These are phyloP conservation scores for Rhizopogon salebrosus DNA, from an alignment of 768 basidiomycete genomes.

Conservation along the genomic window DNA sequence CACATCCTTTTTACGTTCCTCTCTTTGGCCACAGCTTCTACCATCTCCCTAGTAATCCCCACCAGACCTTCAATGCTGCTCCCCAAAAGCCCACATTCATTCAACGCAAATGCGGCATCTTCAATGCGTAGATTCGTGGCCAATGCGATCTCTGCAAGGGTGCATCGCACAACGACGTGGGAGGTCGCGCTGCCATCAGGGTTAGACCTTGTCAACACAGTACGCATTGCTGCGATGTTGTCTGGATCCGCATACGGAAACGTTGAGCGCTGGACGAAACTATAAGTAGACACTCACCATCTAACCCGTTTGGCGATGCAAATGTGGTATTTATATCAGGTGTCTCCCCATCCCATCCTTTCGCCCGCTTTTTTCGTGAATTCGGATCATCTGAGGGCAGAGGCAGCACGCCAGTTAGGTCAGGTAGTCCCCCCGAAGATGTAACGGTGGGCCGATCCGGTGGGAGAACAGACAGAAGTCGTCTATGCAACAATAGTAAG, in stretches of 20 bases:
- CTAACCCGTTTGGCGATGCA: constrained; percentile 31
- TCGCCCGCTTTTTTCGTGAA: constrained; percentile 43
- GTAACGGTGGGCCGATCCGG: constrained; percentile 44
- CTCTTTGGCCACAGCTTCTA: constrained; percentile 61
- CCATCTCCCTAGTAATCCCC: constrained; percentile 58
- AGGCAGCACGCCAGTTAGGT: constrained; percentile 31
- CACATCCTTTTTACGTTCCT: constrained; percentile 69
- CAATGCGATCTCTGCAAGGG: constrained; percentile 70
- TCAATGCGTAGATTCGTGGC: constrained; percentile 80
- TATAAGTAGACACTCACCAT: constrained; percentile 29
- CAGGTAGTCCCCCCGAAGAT: constrained; percentile 39
- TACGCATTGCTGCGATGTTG: constrained; percentile 32
- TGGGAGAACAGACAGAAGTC: constrained; percentile 57
- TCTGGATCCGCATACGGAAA: background rate
- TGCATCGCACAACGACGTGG: constrained; percentile 63
- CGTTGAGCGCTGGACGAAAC: background rate
- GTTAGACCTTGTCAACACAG: constrained; percentile 52
- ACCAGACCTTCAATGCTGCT: constrained; percentile 40
- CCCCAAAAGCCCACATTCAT: constrained; percentile 76
- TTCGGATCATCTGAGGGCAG: constrained; percentile 26
- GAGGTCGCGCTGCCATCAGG: constrained; percentile 66
- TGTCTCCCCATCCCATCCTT: constrained; percentile 75
- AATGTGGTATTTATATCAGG: constrained; percentile 30
- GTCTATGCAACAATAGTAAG: constrained; percentile 25
- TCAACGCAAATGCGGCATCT: constrained; percentile 84